Percentiles rank a stretch among this genome's conserved stretches.
Evolutionary conservation across 192 early-diverging fungal species (phyloP).

Genomic region (Linnemannia schmuckeri): DNA sequence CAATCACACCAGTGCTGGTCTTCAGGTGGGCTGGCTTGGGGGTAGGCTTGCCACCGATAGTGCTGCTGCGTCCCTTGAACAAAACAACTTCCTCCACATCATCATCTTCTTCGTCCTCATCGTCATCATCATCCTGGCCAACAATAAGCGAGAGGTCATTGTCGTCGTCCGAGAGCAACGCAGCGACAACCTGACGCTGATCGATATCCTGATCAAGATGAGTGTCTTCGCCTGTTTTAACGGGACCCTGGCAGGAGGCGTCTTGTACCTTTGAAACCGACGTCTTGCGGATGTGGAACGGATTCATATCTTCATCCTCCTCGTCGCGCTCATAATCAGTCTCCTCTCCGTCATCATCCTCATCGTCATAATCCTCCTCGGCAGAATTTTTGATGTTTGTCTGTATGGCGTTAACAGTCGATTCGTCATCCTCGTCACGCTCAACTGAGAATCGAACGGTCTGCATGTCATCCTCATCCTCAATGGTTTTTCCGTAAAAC

Average conservation of each 20-base stretch:
- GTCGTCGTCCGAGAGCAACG: slow-evolving; percentile 49
- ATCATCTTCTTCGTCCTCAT: slow-evolving; percentile 49
- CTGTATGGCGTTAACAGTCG: slow-evolving; percentile 12
- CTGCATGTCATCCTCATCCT: slow-evolving; percentile 20
- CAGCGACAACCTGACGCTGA: slow-evolving; percentile 44
- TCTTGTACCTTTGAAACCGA: background rate
- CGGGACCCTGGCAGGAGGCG: background rate
- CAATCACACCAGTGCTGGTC: slow-evolving; percentile 39
- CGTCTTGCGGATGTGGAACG: slow-evolving; percentile 20
- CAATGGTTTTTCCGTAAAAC: slow-evolving; percentile 26
- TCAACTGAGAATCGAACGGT: slow-evolving; percentile 34
- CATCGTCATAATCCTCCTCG: slow-evolving; percentile 10
- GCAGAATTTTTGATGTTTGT: slow-evolving; percentile 6
- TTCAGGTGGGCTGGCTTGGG: slow-evolving; percentile 49
- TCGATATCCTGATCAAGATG: slow-evolving; percentile 21
- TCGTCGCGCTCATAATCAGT: slow-evolving; percentile 45
- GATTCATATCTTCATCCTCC: slow-evolving; percentile 40
- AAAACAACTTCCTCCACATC: slow-evolving; percentile 60
- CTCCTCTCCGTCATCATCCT: slow-evolving; percentile 23
- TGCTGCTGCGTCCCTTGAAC: slow-evolving; percentile 55
- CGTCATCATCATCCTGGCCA: slow-evolving; percentile 39
- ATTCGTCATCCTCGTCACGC: slow-evolving; percentile 25
- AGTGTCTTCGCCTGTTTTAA: background rate
- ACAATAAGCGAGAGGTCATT: slow-evolving; percentile 53
- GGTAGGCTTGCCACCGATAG: slow-evolving; percentile 30